Base-by-base conservation (phyloP, 179 eudicot species). In the Actinidia arguta region DNA sequence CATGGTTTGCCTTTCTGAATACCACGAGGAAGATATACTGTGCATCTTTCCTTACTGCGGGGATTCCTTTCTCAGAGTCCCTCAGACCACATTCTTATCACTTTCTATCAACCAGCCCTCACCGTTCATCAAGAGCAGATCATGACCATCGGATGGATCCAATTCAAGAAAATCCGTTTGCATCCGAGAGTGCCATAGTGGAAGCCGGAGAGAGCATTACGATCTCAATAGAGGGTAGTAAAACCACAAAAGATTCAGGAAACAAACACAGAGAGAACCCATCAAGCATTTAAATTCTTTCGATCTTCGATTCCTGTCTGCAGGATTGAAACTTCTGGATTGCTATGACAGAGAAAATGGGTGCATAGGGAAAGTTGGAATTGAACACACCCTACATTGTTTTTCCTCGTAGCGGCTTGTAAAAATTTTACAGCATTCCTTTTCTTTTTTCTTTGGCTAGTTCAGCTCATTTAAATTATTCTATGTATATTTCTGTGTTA, bases 1-100 rank as follows among this genome's bases (percentile, higher is more conserved):
- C 86, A 78, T 91, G 14, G 92, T 96, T 85, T 96, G 99, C 92
- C 89, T 96, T 39, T 78, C 92, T 13, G 98, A 96, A 54, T 96
- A 96, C 81, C 90, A 82, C 42, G 85, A 88, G 66, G 96, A 94
- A 80, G 99, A 96, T 73, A 87, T 87, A 18, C 71, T 96, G 74
- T 94, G 98, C 14, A 90, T 96, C 64, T 90, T 96, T 67, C 99
- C 98, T 58, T 83, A 85, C n/a, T 94, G 99, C 55, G 90, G 96
- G 16, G 98, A 96, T 85, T 92, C 85, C 63, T 96, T 96, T 81
- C 68, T 10, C 56, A 68, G 85, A 84, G 47, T 76, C 88, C 52
- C 68, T 87, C 7, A 50, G 75, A 31, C 64, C 84, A 6, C 87
- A 84, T 78, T 81, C 88, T 10, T 76, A 78, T 80, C 90, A 86